Evolutionary conservation across 2,329 filamentous ascomycete species (phyloP), one percentile per base, ranked within the genome.

Genomic region (Fusarium miscanthi): DNA sequence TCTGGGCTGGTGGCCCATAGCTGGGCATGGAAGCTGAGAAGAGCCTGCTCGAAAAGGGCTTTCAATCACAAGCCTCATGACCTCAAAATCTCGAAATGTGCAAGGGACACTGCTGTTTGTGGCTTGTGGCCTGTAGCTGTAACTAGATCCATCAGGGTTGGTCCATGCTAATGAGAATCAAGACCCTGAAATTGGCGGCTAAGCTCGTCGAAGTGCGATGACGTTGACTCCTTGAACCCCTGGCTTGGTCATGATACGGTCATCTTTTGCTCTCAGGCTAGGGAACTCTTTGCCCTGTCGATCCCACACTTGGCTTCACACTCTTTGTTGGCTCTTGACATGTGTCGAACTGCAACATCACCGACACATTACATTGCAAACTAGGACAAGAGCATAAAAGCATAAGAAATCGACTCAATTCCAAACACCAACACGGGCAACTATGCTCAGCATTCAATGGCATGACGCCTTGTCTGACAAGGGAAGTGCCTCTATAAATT

Each of bases 151-250:
- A 66, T 33, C 51, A 67, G 40, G 45, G 35, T 33, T 63, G 23
- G 25, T 27, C 66, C 31, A 51, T 62, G 63, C 38, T 54, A 58
- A 68, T 62, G 48, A 19, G 21, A 42, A 9, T 21, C 12, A 46
- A 63, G 63, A 60, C 69, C 69, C 69, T 64, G 64, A 58, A 69
- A 53, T 52, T 54, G 49, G 68, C 63, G 68, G 57, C 68, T 56
- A 52, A 51, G 35, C 52, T 72, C 58, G 54, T 56, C 49, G 48
- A 48, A 61, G 57, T 57, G 48, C 30, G 21, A 73, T 73, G 69
- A 73, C 70, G 70, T 73, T 63, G 59, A 37, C 27, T 38, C 37
- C 23, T 42, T 43, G 52, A 46, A 66, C 59, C 69, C 64, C 53
- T 63, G 48, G 14, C 25, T 62, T 30, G 23, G 37, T 23, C 49